phyloP scores from a whole-genome alignment of 202 grass and related monocot genomes.

The Setaria italica region DNA sequence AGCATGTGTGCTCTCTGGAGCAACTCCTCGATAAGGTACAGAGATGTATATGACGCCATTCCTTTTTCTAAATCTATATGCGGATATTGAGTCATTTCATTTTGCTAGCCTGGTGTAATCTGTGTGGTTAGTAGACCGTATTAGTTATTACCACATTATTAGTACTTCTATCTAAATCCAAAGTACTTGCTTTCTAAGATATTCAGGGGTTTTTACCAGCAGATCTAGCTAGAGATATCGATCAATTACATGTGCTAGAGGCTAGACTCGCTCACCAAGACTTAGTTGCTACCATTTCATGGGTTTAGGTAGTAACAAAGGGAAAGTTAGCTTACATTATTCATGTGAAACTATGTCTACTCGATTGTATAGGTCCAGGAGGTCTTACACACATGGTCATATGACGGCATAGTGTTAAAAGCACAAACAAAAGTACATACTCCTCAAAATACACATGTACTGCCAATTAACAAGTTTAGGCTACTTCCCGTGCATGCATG shows the following conservation, averaged over 20 bases:
- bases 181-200: neutral
- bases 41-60: neutral
- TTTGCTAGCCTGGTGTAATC: neutral
- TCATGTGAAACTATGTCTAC: conserved; percentile 29
- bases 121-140: too few relatives aligned
- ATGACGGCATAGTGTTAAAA: conserved; percentile 31
- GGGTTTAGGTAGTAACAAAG: neutral
- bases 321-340: conserved; percentile 29
- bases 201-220: neutral
- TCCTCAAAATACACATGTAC: neutral
- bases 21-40: conserved; percentile 72
- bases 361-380: conserved; percentile 15
- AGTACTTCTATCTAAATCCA: neutral
- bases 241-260: neutral
- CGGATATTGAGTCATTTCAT: neutral
- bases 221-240: neutral
- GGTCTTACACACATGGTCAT: conserved; percentile 29
- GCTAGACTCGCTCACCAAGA: neutral
- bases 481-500: neutral
- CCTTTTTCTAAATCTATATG: neutral
- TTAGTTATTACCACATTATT: too few relatives aligned
- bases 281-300: neutral
- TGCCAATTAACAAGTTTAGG: neutral
- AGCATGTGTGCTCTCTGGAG: conserved; percentile 66
- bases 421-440: conserved; percentile 19